Conservation (phyloP, 495 filamentous ascomycete genomes). For the Penicillium dipodomyicola region DNA sequence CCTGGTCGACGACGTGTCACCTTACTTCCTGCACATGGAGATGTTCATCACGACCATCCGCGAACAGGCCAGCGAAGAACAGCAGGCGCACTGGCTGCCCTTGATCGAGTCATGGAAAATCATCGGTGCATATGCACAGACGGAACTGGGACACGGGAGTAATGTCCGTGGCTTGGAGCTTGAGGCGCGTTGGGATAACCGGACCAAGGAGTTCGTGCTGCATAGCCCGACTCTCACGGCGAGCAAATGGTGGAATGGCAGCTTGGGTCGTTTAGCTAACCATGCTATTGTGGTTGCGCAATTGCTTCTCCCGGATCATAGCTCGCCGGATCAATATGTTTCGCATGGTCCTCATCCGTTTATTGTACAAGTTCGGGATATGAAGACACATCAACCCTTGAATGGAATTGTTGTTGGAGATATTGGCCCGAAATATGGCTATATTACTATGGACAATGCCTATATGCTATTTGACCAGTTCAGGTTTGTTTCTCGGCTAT, state of each 20-base stretch:
- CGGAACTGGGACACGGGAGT: slow-evolving; percentile 50
- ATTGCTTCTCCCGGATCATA: slow-evolving; percentile 37
- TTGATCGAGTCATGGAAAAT: slow-evolving; percentile 43
- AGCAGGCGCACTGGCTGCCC: slow-evolving; percentile 45
- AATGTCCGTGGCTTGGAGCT: slow-evolving; percentile 50
- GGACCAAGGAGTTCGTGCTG: slow-evolving; percentile 42
- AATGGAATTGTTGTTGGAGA: slow-evolving; percentile 48
- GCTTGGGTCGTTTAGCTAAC: slow-evolving; percentile 43
- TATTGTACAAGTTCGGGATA: slow-evolving; percentile 48
- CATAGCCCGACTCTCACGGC: slow-evolving; percentile 49
- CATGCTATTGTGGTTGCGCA: slow-evolving; percentile 49
- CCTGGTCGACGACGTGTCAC: slow-evolving; percentile 44
- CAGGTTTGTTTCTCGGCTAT: slow-evolving; percentile 15
- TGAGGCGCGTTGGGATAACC: slow-evolving; percentile 41
- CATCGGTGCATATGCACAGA: slow-evolving; percentile 48
- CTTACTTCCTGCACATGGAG: slow-evolving; percentile 39
- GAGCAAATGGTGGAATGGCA: slow-evolving; percentile 53
- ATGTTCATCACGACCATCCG: slow-evolving; percentile 41
- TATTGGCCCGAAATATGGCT: slow-evolving; percentile 50
- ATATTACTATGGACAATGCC: slow-evolving; percentile 49
- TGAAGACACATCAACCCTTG: slow-evolving; percentile 41
- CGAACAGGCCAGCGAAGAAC: slow-evolving; percentile 46
- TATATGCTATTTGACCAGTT: slow-evolving; percentile 51
- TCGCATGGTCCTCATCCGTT: slow-evolving; percentile 49
- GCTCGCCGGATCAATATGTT: slow-evolving; percentile 20